Conservation (phyloP, 1,284 basidiomycete species). For the Marasmius tenuissimus region DNA sequence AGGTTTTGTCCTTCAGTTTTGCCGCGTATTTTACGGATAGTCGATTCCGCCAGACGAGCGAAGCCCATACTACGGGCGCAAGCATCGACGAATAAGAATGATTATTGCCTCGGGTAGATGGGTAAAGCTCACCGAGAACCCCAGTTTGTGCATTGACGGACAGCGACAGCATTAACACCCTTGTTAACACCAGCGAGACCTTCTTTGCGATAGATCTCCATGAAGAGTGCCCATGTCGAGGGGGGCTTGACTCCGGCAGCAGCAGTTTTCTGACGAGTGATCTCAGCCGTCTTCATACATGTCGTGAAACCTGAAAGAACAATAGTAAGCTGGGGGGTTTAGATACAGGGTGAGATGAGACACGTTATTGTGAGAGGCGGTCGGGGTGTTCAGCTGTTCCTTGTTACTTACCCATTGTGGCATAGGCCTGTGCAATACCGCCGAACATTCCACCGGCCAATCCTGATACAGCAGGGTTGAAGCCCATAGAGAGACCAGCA, state of each 20-base stretch:
- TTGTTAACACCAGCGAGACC: conserved; percentile 98
- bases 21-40: conserved; percentile 78
- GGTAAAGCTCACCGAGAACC: conserved; percentile 78
- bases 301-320: conserved; percentile 84
- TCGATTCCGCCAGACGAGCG: conserved; percentile 87
- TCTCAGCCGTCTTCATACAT: conserved; percentile 98
- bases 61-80: conserved; percentile 81
- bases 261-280: conserved; percentile 96
- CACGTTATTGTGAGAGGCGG: background rate
- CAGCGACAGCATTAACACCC: conserved; percentile 98
- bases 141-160: conserved; percentile 99
- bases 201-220: conserved; percentile 91
- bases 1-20: conserved; percentile 78
- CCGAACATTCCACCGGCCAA: conserved; percentile 97
- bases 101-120: background rate
- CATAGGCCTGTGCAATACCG: conserved; percentile 97
- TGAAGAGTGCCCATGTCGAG: conserved; percentile 93
- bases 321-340: conserved; percentile 13
- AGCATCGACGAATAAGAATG: background rate
- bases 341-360: conserved; percentile 17
- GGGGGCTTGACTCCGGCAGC: conserved; percentile 87
- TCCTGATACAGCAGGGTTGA: conserved; percentile 83
- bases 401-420: conserved; percentile 88
- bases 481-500: conserved; percentile 60
- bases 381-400: conserved; percentile 12